Conservation (phyloP, 768 basidiomycete species). For the Phylloporus arenicola region DNA sequence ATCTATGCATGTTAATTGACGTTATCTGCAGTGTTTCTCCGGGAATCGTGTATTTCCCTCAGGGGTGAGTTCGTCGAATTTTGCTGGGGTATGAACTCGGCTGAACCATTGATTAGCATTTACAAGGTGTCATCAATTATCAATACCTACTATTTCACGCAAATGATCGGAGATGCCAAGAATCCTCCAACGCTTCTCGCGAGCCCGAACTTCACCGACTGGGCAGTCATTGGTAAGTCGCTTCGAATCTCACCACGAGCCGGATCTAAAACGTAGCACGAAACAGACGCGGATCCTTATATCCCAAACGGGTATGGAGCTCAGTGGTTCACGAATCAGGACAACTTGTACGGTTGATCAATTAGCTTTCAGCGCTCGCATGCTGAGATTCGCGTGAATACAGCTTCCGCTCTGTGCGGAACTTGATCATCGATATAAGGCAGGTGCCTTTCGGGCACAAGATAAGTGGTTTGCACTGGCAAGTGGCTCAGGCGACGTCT, state of each 20-base stretch:
- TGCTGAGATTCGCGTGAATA: constrained; percentile 3
- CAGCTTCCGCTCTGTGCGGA: constrained; percentile 67
- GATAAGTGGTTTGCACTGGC: constrained; percentile 76
- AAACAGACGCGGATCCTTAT: constrained; percentile 67
- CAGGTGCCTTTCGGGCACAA: constrained; percentile 45
- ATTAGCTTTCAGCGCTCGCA: neutral
- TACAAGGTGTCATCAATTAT: constrained; percentile 65
- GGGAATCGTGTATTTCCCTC: constrained; percentile 70
- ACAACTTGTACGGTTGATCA: constrained; percentile 18
- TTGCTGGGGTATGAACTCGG: neutral
- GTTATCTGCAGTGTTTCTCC: constrained; percentile 38
- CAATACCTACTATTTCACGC: constrained; percentile 69
- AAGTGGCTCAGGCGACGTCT: constrained; percentile 75
- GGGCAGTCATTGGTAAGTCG: constrained; percentile 64
- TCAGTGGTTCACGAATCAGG: constrained; percentile 19
- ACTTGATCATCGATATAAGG: constrained; percentile 66
- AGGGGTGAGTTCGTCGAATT: constrained; percentile 39
- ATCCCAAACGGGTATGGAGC: constrained; percentile 43
- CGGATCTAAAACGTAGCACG: neutral
- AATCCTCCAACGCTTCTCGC: constrained; percentile 65
- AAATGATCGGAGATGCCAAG: constrained; percentile 70
- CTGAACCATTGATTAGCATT: constrained; percentile 36
- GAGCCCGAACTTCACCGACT: constrained; percentile 50
- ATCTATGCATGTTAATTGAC: neutral
- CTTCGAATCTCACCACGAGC: neutral